Conservation (phyloP, 495 filamentous ascomycete species). For the Antarctomyces pellizariae region DNA sequence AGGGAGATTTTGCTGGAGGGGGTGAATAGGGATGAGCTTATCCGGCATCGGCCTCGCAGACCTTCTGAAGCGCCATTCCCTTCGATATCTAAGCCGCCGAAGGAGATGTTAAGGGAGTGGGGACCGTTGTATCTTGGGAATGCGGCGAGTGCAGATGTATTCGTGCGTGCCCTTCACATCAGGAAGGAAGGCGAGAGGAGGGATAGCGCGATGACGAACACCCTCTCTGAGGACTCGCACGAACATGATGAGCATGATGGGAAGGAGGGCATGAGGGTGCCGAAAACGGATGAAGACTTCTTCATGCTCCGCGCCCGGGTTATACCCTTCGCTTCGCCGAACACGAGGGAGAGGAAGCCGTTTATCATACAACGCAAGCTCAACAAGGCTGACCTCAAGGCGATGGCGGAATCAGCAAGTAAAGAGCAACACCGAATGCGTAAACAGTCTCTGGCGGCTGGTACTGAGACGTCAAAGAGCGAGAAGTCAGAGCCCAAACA, state of each 20-base stretch:
- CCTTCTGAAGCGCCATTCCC: no score
- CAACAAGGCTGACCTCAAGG: slow-evolving; percentile 20
- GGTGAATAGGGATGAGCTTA: no score
- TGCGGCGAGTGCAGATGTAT: slow-evolving; percentile 8
- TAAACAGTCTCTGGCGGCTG: slow-evolving; percentile 2
- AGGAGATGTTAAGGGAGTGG: no score
- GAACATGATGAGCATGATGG: background rate
- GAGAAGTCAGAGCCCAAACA: slow-evolving; percentile 13
- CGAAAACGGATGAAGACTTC: slow-evolving; percentile 1
- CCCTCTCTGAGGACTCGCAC: no score
- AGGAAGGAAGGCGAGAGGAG: slow-evolving; percentile 1
- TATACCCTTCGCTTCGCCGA: slow-evolving; percentile 16
- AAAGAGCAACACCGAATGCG: slow-evolving; percentile 1
- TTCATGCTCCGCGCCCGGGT: slow-evolving; percentile 24
- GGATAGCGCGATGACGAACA: background rate
- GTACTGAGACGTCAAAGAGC: slow-evolving; percentile 7
- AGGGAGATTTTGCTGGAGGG: no score
- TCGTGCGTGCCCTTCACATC: slow-evolving; percentile 6
- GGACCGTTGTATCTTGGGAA: slow-evolving; percentile 8
- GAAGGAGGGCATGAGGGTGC: background rate
- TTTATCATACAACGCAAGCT: slow-evolving; percentile 24
- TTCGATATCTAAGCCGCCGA: no score
- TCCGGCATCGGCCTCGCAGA: no score
- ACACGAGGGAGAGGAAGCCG: slow-evolving; percentile 16
- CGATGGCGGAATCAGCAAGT: slow-evolving; percentile 8